Evolutionary conservation across 768 basidiomycete species (phyloP).

Genomic region (Collybia mongolica): DNA sequence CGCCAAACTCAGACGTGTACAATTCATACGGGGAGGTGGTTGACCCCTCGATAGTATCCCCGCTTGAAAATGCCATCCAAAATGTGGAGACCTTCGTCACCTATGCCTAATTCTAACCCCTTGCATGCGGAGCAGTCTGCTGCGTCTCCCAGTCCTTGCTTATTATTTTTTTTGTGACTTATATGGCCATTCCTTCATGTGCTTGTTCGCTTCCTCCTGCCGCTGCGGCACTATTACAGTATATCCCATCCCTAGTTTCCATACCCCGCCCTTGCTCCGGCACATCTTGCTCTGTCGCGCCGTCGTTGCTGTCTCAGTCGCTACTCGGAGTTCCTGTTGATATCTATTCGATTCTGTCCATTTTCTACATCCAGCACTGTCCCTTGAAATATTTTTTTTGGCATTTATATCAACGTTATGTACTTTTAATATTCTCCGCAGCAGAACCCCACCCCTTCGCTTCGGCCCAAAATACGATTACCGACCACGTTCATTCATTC

Average conservation of each 20-base stretch:
- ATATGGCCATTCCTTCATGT: background rate
- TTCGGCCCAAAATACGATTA: slow-evolving; percentile 6
- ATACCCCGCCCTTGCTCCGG: background rate
- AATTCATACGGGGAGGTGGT: slow-evolving; percentile 4
- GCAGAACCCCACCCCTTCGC: background rate
- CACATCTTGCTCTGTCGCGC: background rate
- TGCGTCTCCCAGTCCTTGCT: slow-evolving; percentile 3
- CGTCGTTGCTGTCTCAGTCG: slow-evolving; percentile 7
- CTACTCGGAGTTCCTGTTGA: slow-evolving; percentile 7
- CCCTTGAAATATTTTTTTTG: slow-evolving; percentile 3
- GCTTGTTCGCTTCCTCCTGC: background rate
- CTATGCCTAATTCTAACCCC: slow-evolving; percentile 6
- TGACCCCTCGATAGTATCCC: background rate
- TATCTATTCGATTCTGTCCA: slow-evolving; percentile 3
- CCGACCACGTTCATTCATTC: background rate
- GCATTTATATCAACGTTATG: slow-evolving; percentile 12
- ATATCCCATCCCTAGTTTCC: background rate
- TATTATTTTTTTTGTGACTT: slow-evolving; percentile 7
- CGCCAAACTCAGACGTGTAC: slow-evolving; percentile 3
- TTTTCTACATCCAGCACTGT: background rate
- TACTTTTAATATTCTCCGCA: slow-evolving; percentile 13
- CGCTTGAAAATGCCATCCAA: slow-evolving; percentile 3
- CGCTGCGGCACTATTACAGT: background rate
- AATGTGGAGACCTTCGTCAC: slow-evolving; percentile 3
- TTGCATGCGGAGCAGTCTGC: slow-evolving; percentile 1